A percentile compares a stretch with the other conserved stretches of the same genome.
Conservation (phyloP, 2,329 filamentous ascomycete genomes). For the Magnaporthiopsis incrustans region DNA sequence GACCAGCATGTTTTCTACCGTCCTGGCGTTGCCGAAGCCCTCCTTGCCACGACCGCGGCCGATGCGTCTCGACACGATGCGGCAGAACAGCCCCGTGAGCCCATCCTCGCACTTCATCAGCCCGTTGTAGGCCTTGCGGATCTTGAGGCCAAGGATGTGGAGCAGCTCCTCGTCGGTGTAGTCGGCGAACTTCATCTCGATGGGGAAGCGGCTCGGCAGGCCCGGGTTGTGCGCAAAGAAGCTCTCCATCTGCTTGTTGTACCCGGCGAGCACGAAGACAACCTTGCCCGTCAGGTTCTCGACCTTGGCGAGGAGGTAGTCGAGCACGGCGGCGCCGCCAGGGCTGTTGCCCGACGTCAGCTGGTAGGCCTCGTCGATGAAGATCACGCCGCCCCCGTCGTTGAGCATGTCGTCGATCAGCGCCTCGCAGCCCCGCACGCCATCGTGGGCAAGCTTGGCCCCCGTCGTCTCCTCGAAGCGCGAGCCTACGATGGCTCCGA, state of each 20-base stretch:
- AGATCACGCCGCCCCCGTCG: constrained; percentile 58
- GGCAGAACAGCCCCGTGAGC: constrained; percentile 49
- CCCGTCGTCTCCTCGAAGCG: constrained; percentile 61
- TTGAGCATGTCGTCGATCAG: constrained; percentile 49
- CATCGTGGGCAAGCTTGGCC: constrained; percentile 54
- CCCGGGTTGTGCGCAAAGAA: constrained; percentile 72
- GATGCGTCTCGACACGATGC: constrained; percentile 54
- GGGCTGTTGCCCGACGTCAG: constrained; percentile 49
- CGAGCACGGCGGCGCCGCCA: constrained; percentile 55
- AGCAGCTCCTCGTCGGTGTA: constrained; percentile 59
- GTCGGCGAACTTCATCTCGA: constrained; percentile 58
- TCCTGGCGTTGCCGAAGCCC: constrained; percentile 67
- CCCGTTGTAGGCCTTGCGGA: constrained; percentile 44
- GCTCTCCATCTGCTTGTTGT: constrained; percentile 65
- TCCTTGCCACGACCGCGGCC: constrained; percentile 53
- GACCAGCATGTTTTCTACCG: constrained; percentile 54
- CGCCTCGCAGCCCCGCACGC: constrained; percentile 48
- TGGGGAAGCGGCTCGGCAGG: constrained; percentile 60
- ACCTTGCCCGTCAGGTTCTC: constrained; percentile 64
- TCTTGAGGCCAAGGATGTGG: constrained; percentile 46
- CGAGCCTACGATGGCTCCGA: constrained; percentile 54
- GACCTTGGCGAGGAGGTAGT: constrained; percentile 64
- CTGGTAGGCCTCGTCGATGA: constrained; percentile 77
- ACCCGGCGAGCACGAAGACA: constrained; percentile 66
- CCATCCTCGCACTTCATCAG: constrained; percentile 55